phyloP scores from a whole-genome alignment of 2,329 filamentous ascomycete species.

The Tolypocladium sp. region DNA sequence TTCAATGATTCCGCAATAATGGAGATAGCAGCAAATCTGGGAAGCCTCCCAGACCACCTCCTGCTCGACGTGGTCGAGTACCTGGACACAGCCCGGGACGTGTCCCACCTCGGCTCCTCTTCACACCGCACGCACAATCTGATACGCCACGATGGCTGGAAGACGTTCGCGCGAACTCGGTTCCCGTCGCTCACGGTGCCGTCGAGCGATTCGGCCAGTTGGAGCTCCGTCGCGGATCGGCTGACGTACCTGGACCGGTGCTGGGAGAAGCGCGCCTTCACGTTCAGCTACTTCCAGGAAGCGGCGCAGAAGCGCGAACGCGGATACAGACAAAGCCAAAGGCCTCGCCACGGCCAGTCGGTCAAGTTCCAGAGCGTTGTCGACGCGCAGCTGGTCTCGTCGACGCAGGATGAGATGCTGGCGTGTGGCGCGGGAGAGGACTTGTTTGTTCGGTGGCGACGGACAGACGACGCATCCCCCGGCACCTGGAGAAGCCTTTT shows the following conservation, averaged over 20 bases:
- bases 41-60: conserved; percentile 39
- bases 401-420: conserved; percentile 33
- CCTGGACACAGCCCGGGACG: conserved; percentile 38
- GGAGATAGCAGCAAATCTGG: conserved; percentile 23
- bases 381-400: conserved; percentile 30
- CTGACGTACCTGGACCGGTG: conserved; percentile 42
- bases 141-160: conserved; percentile 36
- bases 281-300: conserved; percentile 17
- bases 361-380: conserved; percentile 37
- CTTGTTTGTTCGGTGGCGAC: conserved; percentile 32
- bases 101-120: conserved; percentile 30
- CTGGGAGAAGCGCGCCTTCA: conserved; percentile 41
- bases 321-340: not conserved
- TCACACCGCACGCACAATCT: conserved; percentile 29
- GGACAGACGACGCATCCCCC: conserved; percentile 10
- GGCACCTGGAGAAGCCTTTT: conserved; percentile 26
- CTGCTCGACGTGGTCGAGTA: conserved; percentile 37
- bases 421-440: conserved; percentile 44
- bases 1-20: conserved; percentile 1
- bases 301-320: conserved; percentile 8
- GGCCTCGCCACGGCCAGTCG: conserved; percentile 21
- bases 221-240: conserved; percentile 30
- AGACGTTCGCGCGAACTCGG: conserved; percentile 33
- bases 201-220: conserved; percentile 14
- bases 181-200: conserved; percentile 33